Evolutionary conservation across 129 eudicot genomes (phyloP), one percentile per base, ranked within the genome.

Genomic region (Pulicaria dysenterica): DNA sequence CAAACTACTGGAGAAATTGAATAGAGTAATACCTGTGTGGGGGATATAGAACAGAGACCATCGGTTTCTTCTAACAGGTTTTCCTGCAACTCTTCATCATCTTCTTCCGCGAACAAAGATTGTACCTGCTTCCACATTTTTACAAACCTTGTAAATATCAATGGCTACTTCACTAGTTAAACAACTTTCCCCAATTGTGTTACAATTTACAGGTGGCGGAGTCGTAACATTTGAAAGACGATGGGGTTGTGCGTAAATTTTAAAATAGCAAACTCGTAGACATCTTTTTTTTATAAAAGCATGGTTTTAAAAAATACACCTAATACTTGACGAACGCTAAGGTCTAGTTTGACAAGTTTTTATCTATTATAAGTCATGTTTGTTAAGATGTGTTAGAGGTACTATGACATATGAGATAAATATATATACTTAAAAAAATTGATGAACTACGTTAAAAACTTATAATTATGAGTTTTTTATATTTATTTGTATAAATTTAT

Each of bases 121-220:
- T 81, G 81, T 54, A 55, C 81, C 62, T 81, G 75, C 58, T 86
- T 89, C 98, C 98, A 86, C 98, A 89, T 89, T 89, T 61, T 62
- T 60, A 1, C 46, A 39, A 13, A 68, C 16, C 50, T 16, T n/a
- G 3, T 38, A 4, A 14, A 65, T 72, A 41, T 60, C 7, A 73
- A 60, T 73, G 74, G 62, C 67, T 31, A 37, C 48, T 54, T 64
- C 39, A 59, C 50, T 76, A 59, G 38, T 77, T 39, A 60, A 48
- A 49, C 70, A 41, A 16, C 64, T 74, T 64, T 64, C 72, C 72
- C 49, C 58, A 66, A 57, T 41, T 54, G 72, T 75, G 48, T 58
- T 24, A 48, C 6, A 37, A 11, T 7, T 51, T 74, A 31, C 44
- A 41, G 57, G 73, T 36, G 54, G 19, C 55, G 67, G 4, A 67